Percentiles rank a stretch among this genome's conserved stretches.
phyloP scores from a whole-genome alignment of 2,329 filamentous ascomycete genomes.

The Septoria linicola region DNA sequence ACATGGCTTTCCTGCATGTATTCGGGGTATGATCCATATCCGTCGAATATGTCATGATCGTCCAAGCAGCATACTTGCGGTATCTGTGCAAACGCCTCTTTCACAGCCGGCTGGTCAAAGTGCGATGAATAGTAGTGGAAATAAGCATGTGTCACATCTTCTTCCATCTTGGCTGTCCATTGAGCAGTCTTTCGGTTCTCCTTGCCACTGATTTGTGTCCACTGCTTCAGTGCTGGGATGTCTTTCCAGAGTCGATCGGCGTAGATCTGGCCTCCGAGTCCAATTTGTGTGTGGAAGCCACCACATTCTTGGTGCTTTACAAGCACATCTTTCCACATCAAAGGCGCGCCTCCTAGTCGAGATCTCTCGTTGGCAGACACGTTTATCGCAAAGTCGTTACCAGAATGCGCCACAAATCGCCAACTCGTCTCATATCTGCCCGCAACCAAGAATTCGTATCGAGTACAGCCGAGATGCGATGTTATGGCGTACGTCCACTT shows the following conservation, averaged over 20 bases:
- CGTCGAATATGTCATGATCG: slow-evolving; percentile 98
- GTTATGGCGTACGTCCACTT: slow-evolving; percentile 99
- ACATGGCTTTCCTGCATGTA: slow-evolving; percentile 98
- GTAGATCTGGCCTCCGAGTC: slow-evolving; percentile 91
- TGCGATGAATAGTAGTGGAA: slow-evolving; percentile 99
- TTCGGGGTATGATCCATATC: slow-evolving; percentile 93
- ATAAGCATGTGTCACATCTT: slow-evolving; percentile 93
- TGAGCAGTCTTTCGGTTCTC: slow-evolving; percentile 85
- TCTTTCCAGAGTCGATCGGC: slow-evolving; percentile 96
- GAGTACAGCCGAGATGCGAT: slow-evolving; percentile 93
- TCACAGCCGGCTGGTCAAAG: slow-evolving; percentile 91
- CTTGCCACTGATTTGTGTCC: slow-evolving; percentile 88
- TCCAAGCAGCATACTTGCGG: slow-evolving; percentile 90
- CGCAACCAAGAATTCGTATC: slow-evolving; percentile 94
- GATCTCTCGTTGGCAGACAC: slow-evolving; percentile 83
- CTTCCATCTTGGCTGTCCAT: slow-evolving; percentile 93
- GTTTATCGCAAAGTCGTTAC: slow-evolving; percentile 89
- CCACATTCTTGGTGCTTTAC: slow-evolving; percentile 96
- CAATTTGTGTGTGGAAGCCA: slow-evolving; percentile 91
- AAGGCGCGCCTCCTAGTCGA: slow-evolving; percentile 81
- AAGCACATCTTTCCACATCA: slow-evolving; percentile 99
- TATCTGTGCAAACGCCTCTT: slow-evolving; percentile 96
- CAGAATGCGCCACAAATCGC: slow-evolving; percentile 94
- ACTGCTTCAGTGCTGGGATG: slow-evolving; percentile 88
- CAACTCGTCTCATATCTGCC: slow-evolving; percentile 86